A percentile compares a stretch with the other conserved stretches of the same genome.
Conservation (phyloP, 2,329 filamentous ascomycete species). For the Curvularia sp. region DNA sequence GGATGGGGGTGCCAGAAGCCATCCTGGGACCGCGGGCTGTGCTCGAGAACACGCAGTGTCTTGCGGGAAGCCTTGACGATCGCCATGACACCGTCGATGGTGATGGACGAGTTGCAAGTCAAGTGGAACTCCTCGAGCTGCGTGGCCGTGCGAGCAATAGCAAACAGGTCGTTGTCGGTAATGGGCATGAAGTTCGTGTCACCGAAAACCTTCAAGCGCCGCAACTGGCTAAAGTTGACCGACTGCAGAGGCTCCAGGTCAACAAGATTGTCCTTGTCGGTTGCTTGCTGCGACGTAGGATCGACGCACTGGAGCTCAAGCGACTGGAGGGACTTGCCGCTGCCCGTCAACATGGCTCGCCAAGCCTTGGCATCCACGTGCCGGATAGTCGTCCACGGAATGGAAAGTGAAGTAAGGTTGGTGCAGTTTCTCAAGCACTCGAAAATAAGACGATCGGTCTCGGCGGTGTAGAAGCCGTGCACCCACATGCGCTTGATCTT, state of each 20-base stretch:
- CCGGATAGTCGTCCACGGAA: slow-evolving; percentile 62
- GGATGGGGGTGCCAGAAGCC: slow-evolving; percentile 61
- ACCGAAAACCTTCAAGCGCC: slow-evolving; percentile 62
- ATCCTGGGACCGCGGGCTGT: slow-evolving; percentile 60
- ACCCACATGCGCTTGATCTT: slow-evolving; percentile 63
- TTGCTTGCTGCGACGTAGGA: slow-evolving; percentile 55
- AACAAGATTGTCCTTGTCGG: slow-evolving; percentile 49
- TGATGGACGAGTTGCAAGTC: slow-evolving; percentile 61
- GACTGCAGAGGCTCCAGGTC: slow-evolving; percentile 56
- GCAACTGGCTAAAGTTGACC: slow-evolving; percentile 59
- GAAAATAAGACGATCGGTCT: slow-evolving; percentile 60
- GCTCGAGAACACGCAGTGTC: slow-evolving; percentile 60
- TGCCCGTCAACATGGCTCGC: slow-evolving; percentile 56
- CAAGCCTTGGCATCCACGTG: slow-evolving; percentile 58
- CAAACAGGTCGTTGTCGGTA: slow-evolving; percentile 57
- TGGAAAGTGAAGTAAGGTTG: slow-evolving; percentile 56
- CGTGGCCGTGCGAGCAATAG: slow-evolving; percentile 60
- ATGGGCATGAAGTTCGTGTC: slow-evolving; percentile 62
- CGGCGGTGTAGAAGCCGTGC: slow-evolving; percentile 60
- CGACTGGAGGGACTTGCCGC: slow-evolving; percentile 55
- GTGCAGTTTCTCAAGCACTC: slow-evolving; percentile 56
- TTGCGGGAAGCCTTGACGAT: slow-evolving; percentile 58
- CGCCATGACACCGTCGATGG: slow-evolving; percentile 61
- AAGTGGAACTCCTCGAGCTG: slow-evolving; percentile 61
- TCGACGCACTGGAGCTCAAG: slow-evolving; percentile 61